Evolutionary conservation across 768 basidiomycete species (phyloP).

Genomic region (Suillus ampliporus): DNA sequence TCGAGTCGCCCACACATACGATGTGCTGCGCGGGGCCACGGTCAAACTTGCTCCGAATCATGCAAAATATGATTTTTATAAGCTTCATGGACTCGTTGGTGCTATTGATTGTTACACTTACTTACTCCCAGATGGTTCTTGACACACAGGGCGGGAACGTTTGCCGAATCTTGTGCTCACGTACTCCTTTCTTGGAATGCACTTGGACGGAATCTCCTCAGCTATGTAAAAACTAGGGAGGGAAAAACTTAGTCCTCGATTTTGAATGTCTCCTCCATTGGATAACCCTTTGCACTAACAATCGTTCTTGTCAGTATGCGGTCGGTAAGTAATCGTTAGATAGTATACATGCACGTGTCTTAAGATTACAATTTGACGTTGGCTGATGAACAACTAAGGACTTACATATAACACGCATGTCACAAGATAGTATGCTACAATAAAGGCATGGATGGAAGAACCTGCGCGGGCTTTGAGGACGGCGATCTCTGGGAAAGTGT

Average conservation of each 20-base stretch:
- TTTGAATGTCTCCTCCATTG: constrained; percentile 1
- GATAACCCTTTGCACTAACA: constrained; percentile 28
- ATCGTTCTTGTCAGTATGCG: neutral
- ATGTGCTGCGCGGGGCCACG: too few species aligned
- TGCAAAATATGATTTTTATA: too few species aligned
- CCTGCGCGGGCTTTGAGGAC: constrained; percentile 17
- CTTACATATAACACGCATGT: constrained; percentile 24
- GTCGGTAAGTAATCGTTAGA: neutral
- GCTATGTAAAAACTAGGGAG: constrained; percentile 34
- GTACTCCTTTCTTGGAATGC: too few species aligned
- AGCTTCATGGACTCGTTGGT: too few species aligned
- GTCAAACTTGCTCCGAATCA: too few species aligned
- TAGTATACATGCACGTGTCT: neutral
- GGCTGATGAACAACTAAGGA: neutral
- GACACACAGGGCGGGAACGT: too few species aligned
- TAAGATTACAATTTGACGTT: neutral
- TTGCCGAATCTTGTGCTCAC: constrained; percentile 38
- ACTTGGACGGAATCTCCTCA: constrained; percentile 9
- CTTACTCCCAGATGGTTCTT: too few species aligned
- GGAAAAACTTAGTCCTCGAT: constrained; percentile 23
- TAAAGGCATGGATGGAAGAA: constrained; percentile 13
- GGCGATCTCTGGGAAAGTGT: constrained; percentile 1
- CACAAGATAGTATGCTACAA: constrained; percentile 31
- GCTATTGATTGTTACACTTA: too few species aligned
- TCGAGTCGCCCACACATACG: too few species aligned